Evolutionary conservation across 78 protist genomes (phyloP).

Genomic region (Bodo saltans): DNA sequence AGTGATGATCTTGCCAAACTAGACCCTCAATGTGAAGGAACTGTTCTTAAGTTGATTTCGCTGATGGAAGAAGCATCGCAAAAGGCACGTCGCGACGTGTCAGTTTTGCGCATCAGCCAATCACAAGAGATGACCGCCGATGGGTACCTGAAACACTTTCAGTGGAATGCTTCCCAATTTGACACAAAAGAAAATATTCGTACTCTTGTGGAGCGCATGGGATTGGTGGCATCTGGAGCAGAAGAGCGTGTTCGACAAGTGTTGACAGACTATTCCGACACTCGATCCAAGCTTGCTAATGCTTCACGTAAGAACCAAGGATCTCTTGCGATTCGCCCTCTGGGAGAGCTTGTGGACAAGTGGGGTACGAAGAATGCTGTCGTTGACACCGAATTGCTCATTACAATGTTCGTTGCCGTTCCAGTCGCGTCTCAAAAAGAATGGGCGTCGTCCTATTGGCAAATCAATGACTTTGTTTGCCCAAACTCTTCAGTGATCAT

Average conservation of each 20-base stretch:
- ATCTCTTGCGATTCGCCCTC: background rate
- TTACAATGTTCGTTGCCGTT: conserved; percentile 11
- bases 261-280: background rate
- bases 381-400: conserved; percentile 2
- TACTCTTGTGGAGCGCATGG: background rate
- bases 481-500: background rate
- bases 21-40: conserved; percentile 29
- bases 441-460: background rate
- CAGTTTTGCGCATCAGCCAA: background rate
- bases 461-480: background rate
- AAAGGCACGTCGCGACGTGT: background rate
- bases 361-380: background rate
- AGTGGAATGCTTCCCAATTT: background rate
- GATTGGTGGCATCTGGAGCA: background rate
- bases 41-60: conserved; percentile 24
- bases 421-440: background rate
- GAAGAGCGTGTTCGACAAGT: background rate
- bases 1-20: conserved; percentile 51
- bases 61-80: background rate
- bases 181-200: background rate
- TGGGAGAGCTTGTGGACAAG: background rate
- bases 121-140: background rate
- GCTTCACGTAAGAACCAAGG: background rate
- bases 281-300: background rate
- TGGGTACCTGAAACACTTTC: background rate